phyloP scores from a whole-genome alignment of 2,329 filamentous ascomycete species.

The Talaromyces amestolkiae region DNA sequence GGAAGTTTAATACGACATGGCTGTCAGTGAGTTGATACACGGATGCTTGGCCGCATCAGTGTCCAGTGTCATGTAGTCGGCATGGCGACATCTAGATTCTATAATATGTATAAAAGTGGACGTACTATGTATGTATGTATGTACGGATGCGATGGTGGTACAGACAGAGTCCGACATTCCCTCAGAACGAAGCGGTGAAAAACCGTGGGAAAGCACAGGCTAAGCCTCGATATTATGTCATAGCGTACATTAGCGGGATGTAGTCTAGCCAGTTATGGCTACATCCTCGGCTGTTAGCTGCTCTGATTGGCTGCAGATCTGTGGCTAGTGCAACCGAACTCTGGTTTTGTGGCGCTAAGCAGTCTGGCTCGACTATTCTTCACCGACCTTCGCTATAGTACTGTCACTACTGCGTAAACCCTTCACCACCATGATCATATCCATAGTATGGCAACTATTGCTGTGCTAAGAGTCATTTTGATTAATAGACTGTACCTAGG shows the following conservation, averaged over 20 bases:
- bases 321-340: constrained; percentile 11
- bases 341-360: constrained; percentile 12
- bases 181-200: constrained; percentile 11
- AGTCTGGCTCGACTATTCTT: background rate
- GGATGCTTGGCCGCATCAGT: background rate
- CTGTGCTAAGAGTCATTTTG: background rate
- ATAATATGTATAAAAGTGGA: background rate
- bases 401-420: background rate
- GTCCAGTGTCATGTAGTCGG: background rate
- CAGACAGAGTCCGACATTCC: constrained; percentile 4
- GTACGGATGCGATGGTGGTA: background rate
- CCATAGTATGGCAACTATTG: background rate
- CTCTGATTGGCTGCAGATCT: background rate
- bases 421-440: background rate
- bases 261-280: background rate
- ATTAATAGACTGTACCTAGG: background rate
- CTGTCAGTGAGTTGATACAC: background rate
- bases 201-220: background rate
- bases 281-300: background rate
- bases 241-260: constrained; percentile 7
- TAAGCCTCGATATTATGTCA: constrained; percentile 15
- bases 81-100: background rate
- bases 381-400: constrained; percentile 5
- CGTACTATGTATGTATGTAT: no score
- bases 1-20: background rate